A percentile compares a stretch with the other conserved stretches of the same genome.
Evolutionary conservation across 2,329 filamentous ascomycete species (phyloP).

Genomic region (Pseudogymnoascus pannorum): DNA sequence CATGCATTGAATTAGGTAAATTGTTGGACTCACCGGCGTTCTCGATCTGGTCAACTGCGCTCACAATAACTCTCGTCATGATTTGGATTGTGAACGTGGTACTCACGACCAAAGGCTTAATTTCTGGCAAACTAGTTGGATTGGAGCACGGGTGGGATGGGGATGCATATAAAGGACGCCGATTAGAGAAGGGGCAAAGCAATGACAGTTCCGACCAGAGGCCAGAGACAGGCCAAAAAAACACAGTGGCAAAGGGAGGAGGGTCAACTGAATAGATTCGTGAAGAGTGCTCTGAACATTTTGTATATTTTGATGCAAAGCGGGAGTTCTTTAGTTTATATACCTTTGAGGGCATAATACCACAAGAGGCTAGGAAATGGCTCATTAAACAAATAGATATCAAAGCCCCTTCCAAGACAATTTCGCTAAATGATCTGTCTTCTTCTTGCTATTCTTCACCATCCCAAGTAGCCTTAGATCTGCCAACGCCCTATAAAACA

Average conservation of each 20-base stretch:
- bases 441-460: constrained; percentile 83
- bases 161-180: constrained; percentile 21
- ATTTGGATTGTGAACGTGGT: constrained; percentile 28
- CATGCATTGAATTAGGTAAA: constrained; percentile 31
- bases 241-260: not conserved
- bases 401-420: constrained; percentile 69
- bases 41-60: constrained; percentile 31
- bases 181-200: not conserved
- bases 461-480: constrained; percentile 82
- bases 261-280: not conserved
- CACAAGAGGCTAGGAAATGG: not conserved
- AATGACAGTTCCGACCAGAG: not conserved
- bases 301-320: not conserved
- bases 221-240: not conserved
- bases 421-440: constrained; percentile 86
- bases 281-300: not conserved
- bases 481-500: constrained; percentile 80
- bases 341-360: not conserved
- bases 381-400: constrained; percentile 15
- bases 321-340: not conserved
- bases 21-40: constrained; percentile 34
- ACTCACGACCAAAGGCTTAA: constrained; percentile 28
- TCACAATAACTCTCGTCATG: constrained; percentile 31
- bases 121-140: constrained; percentile 27
- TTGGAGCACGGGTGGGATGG: constrained; percentile 25